A percentile compares a stretch with the other conserved stretches of the same genome.
These are phyloP conservation scores for Coniferiporia sulphurascens DNA, from an alignment of 1,284 basidiomycete genomes.

Conservation along the genomic window DNA sequence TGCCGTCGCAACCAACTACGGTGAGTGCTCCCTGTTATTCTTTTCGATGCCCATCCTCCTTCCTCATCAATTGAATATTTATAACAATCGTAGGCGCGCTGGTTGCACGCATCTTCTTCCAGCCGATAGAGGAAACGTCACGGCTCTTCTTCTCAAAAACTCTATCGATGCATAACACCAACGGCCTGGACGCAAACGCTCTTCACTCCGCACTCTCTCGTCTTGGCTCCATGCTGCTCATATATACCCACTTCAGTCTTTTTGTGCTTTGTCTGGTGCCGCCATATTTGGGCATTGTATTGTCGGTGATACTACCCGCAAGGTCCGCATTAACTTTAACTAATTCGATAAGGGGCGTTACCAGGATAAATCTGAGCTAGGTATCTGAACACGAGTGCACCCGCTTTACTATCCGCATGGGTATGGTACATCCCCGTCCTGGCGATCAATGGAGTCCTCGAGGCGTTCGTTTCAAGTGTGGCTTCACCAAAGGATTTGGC, in stretches of 20 bases:
- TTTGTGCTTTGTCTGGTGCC: constrained; percentile 72
- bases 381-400: constrained; percentile 70
- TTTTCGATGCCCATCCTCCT: not conserved
- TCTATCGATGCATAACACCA: constrained; percentile 30
- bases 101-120: constrained; percentile 85
- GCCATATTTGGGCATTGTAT: constrained; percentile 64
- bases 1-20: constrained; percentile 92
- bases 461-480: constrained; percentile 83
- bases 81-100: constrained; percentile 65
- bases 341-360: not conserved
- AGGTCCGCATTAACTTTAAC: constrained; percentile 21
- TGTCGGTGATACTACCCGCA: constrained; percentile 67
- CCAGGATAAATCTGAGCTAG: constrained; percentile 20
- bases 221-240: constrained; percentile 53
- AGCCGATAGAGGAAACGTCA: constrained; percentile 88
- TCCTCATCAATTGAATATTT: constrained; percentile 1
- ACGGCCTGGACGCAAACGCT: constrained; percentile 10
- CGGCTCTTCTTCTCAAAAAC: constrained; percentile 82
- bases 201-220: constrained; percentile 23
- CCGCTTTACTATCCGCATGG: constrained; percentile 72
- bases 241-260: constrained; percentile 66
- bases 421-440: constrained; percentile 83
- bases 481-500: constrained; percentile 61
- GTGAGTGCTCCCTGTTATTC: constrained; percentile 37
- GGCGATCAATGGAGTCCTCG: constrained; percentile 83